Base-by-base conservation (phyloP, 345 rosid species). In the Lepidium aucheri region DNA sequence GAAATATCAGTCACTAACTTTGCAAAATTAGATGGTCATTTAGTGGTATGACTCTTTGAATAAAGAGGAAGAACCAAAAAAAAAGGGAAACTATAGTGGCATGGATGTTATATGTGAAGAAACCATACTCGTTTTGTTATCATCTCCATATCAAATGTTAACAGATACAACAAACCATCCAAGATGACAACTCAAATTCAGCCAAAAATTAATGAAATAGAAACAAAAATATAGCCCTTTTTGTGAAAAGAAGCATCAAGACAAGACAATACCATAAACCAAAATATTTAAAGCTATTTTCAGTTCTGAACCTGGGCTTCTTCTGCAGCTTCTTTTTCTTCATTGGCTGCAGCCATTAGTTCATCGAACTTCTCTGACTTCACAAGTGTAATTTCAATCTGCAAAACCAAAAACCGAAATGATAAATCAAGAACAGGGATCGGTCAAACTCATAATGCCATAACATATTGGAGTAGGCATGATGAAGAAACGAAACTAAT, bases 361-460 rank as follows among this genome's bases (percentile, higher is more conserved):
- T 91, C 96, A 53, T 91, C 97, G 36, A 91, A 88, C 78, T 88
- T 91, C 35, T 84, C 88, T 7, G 88, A 80, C 82, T 88, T 91
- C 44, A 78, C 88, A 62, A 88, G 81, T 62, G 84, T 36, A 39
- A 91, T 91, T 73, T 88, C 97, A 43, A 88, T 86, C 96, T 91
- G 72, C 65, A 49, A 60, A 14, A 44, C 34, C 60, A 22, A 38
- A 42, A 30, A 17, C 3, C 8, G 2, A 5, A 54, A 2, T 20
- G 41, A 43, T 32, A 13, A 32, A 10, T 7, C 46, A 35, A 55
- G 36, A 43, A 24, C 7, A 24, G 12, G 4, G 17, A 10, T 11
- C 1, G 3, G 35, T 9, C 11, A 12, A 14, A 22, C 12, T 34
- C 53, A 51, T 47, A 13, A 1, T 34, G 8, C n/a, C 5, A 4